phyloP scores from a whole-genome alignment of 257 asterid genomes.

The Nemophila menziesii region DNA sequence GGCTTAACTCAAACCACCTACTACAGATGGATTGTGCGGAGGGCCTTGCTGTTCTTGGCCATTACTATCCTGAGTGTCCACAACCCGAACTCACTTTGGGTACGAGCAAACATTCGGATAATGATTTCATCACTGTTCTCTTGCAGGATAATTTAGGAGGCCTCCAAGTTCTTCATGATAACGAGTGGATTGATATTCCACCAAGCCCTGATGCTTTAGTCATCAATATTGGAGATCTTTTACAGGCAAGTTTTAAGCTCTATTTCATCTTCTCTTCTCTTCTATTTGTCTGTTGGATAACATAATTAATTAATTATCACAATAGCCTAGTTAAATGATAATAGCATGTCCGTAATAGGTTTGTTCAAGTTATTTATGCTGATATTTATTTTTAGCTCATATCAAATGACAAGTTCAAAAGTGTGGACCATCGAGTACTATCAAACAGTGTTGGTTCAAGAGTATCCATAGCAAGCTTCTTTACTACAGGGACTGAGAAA shows the following conservation, averaged over 20 bases:
- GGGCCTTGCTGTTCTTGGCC: too few species aligned
- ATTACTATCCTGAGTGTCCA: conserved; percentile 17
- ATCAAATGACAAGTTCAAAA: conserved; percentile 18
- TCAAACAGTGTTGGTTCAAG: conserved; percentile 20
- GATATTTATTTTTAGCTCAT: conserved; percentile 28
- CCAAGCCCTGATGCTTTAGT: too few species aligned
- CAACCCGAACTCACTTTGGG: conserved; percentile 19
- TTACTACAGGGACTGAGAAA: conserved; percentile 9
- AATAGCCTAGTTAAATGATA: not conserved
- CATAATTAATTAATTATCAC: not conserved
- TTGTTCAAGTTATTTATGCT: too few species aligned
- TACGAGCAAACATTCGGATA: too few species aligned
- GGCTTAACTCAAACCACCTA: too few species aligned
- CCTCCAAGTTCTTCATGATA: too few species aligned
- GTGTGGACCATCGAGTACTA: conserved; percentile 23
- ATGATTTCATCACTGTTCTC: too few species aligned
- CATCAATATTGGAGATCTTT: too few species aligned
- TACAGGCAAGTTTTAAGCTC: conserved; percentile 10
- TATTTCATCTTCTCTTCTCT: conserved; percentile 13
- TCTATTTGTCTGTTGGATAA: not conserved
- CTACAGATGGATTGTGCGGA: too few species aligned
- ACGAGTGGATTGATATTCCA: too few species aligned
- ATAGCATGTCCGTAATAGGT: too few species aligned
- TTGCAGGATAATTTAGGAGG: too few species aligned
- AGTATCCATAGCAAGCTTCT: conserved; percentile 24